A percentile compares a stretch with the other conserved stretches of the same genome.
phyloP scores from a whole-genome alignment of 495 filamentous ascomycete genomes.

The Podospora pseudopauciseta region DNA sequence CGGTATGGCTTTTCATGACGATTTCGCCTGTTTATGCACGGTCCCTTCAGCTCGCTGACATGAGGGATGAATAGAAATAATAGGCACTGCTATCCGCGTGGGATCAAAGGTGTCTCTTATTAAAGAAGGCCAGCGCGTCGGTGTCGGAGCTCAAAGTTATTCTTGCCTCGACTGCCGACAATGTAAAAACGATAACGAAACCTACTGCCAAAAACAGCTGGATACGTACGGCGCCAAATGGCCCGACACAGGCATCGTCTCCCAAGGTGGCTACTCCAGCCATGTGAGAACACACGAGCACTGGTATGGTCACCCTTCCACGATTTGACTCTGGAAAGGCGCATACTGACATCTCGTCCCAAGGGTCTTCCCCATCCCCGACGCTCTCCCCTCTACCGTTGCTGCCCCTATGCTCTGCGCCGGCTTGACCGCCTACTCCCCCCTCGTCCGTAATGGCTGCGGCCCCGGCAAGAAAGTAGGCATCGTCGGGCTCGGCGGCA shows the following conservation, averaged over 20 bases:
- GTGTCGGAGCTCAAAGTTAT: conserved; percentile 54
- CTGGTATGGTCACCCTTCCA: conserved; percentile 34
- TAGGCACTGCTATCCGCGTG: conserved; percentile 50
- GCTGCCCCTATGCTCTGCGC: conserved; percentile 90
- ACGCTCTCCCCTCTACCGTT: conserved; percentile 58
- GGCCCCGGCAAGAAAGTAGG: conserved; percentile 79
- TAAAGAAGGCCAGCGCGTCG: conserved; percentile 54
- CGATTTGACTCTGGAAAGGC: not conserved
- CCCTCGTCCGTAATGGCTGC: conserved; percentile 68
- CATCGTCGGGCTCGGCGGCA: conserved; percentile 67
- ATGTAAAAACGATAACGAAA: conserved; percentile 58
- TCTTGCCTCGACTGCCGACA: conserved; percentile 54
- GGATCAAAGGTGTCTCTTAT: conserved; percentile 55
- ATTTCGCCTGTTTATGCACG: not conserved
- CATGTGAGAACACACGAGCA: conserved; percentile 55
- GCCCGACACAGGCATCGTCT: conserved; percentile 51
- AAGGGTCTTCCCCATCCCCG: conserved; percentile 74
- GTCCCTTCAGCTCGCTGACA: conserved; percentile 10
- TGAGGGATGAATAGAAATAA: conserved; percentile 34
- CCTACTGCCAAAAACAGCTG: conserved; percentile 53
- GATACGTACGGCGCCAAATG: conserved; percentile 55
- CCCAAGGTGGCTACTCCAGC: conserved; percentile 54
- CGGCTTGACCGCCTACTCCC: conserved; percentile 76
- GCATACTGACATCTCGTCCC: not conserved
- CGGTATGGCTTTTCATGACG: conserved; percentile 26